Conservation (phyloP, 2,329 filamentous ascomycete species). For the Paraphaeosphaeria minitans region DNA sequence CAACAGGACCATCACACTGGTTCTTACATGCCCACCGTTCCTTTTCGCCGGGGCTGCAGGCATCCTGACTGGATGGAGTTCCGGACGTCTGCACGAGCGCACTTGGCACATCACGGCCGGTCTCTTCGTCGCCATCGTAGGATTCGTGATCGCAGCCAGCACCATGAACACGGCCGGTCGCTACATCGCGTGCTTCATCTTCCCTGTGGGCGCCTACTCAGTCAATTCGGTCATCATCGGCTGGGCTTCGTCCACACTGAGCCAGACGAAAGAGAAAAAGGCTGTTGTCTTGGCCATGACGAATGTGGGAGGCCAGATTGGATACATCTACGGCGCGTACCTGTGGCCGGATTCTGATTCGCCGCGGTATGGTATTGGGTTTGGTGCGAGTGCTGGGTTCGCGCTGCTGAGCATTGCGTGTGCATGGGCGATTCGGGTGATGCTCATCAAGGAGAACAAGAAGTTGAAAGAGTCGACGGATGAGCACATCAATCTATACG, state of each 20-base stretch:
- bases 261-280: slow-evolving; percentile 48
- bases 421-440: neutral
- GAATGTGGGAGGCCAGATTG: neutral
- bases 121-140: slow-evolving; percentile 44
- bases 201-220: slow-evolving; percentile 15
- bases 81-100: slow-evolving; percentile 55
- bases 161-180: slow-evolving; percentile 38
- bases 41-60: slow-evolving; percentile 52
- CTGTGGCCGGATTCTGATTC: neutral
- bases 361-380: neutral
- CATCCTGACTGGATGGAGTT: slow-evolving; percentile 57
- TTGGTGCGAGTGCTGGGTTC: neutral
- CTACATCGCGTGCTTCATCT: slow-evolving; percentile 22
- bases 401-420: neutral
- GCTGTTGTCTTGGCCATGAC: slow-evolving; percentile 19
- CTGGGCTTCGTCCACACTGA: slow-evolving; percentile 46
- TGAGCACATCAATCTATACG: neutral
- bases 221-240: slow-evolving; percentile 36
- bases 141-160: slow-evolving; percentile 36
- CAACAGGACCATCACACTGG: slow-evolving; percentile 42
- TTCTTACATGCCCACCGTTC: slow-evolving; percentile 56
- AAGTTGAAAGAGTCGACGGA: neutral
- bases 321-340: neutral
- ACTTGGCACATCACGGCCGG: slow-evolving; percentile 56
- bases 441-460: neutral